Evolutionary conservation across 257 asterid genomes (phyloP), one percentile per base, ranked within the genome.

Genomic region (Capsicum pubescens): DNA sequence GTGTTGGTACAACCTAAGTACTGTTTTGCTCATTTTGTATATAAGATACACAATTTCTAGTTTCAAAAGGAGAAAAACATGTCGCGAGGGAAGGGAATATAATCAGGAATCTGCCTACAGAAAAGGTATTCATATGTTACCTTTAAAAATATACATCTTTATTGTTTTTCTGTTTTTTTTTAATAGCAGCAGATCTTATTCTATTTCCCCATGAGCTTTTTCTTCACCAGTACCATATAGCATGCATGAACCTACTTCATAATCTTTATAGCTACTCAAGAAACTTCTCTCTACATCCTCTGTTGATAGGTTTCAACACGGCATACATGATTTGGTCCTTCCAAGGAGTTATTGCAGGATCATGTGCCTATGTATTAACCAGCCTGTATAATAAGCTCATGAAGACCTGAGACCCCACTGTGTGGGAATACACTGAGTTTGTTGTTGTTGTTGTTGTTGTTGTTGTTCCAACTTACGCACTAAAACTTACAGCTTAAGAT

Each of bases 201-300:
- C 58, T 36, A 69, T 54, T 42, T 74, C 21, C 13, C 50, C 81
- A 26, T 19, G 81, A 74, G 61, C 61, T 52, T 52, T 50, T 50
- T 74, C 81, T 74, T 74, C 60, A 50, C 80, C 80, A 74, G 44
- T 74, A 74, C 36, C 61, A 21, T 8, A 74, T 74, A 19, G 61
- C 81, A 74, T 74, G 61, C 7, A 74, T 7, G 81, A 74, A 50
- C 46, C 61, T 50, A 74, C 61, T 50, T 74, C 57, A 19, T 46
- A 50, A 6, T 63, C 44, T 21, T 21, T 50, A 55, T 13, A 48
- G 61, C 16, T 21, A 74, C 61, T 74, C 13, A 52, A 74, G 19
- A 50, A 74, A 74, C 44, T 12, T 74, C 44, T 74, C 81, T 50
- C 42, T 74, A 46, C n/a, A 46, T 71, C 57, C n/a, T 71, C 16